Evolutionary conservation across 2,329 filamentous ascomycete species (phyloP), one percentile per base, ranked within the genome.

Genomic region (Colletotrichum simmondsii): DNA sequence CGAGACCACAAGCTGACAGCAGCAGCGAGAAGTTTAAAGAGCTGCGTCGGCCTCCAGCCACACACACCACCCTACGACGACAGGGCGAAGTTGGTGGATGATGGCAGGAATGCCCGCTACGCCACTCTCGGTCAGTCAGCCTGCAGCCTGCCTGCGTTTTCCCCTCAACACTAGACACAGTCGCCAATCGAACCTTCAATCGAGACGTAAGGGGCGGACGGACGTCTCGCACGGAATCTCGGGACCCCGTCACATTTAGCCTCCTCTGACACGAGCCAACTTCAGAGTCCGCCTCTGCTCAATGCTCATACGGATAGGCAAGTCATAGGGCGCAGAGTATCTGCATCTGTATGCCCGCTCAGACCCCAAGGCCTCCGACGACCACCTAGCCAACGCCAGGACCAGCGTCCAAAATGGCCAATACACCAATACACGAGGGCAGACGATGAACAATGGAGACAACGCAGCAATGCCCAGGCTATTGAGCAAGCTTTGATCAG

Each of bases 61-160:
- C 67, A 61, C 24, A 65, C 67, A 57, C n/a, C 61, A 70, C 61
- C 14, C 46, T 57, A 73, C 71, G 35, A 64, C 42, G 46, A 65
- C 60, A 32, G 56, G 60, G 60, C 65, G 32, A 59, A 24, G 22
- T 19, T 4, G 37, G 30, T 67, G 35, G 10, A 42, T 8, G 46
- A 7, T 10, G 46, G 63, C 56, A 56, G 54, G 56, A 46, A 46
- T 63, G 28, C 59, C 42, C 42, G 42, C 42, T 19, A 49, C 42
- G 19, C 42, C 42, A 49, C 42, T 49, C 42, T 49, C 42, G 19
- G 42, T 49, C 42, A 49, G 42, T 49, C 19, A 22, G 42, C 42
- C 26, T 28, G n/a, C 11, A n/a, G 37, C 37, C 16, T 42, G 16
- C 3, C 14, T 42, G 6, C 37, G 16, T 19, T 35, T 59, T 57